Base-by-base conservation (phyloP, 1,284 basidiomycete genomes). In the Cutaneotrichosporon sp. region DNA sequence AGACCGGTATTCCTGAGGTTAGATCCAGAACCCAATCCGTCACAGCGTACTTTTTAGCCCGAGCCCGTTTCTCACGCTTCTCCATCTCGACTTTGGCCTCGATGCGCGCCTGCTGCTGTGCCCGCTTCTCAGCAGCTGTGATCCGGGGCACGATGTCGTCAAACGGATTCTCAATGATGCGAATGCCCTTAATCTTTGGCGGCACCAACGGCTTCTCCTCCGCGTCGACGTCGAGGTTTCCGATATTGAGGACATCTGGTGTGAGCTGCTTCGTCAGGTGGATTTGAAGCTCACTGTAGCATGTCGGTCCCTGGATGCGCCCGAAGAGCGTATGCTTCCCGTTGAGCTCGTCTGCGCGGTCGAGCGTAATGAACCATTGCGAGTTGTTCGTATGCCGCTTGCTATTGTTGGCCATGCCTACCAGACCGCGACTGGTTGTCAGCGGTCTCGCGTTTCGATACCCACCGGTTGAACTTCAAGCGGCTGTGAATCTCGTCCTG, bases 71-170 rank as follows among this genome's bases (percentile, higher is more conserved):
- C 62, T 86, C 86, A n/a, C 75, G 67, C 70, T 90, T 88, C 74
- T 93, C 91, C 18, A 88, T 82, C 74, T 92, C 91, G 55, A 84
- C 84, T 71, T 89, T 89, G 0, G 86, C 87, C 69, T 89, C 85
- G 71, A 90, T 85, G 40, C 87, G 85, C 0, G 93, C 93, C 62
- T 85, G 84, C 67, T 89, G 88, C 76, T 97, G 94, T 0, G 85
- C 88, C 50, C 87, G 86, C 67, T 90, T 89, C 81, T 98, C 94
- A 1, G 88, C 90, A 0, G 91, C 92, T 0, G 96, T 99, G 69
- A 97, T 97, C n/a, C 96, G 88, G 1, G 96, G 95, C 32, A 94
- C 85, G 69, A 98, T 96, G 74, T 98, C 94, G 56, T 89, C 86
- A 75, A 97, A 98, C 0, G 96, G 95, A 74, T 97, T 96, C 63